Percentiles rank a stretch among this genome's conserved stretches.
Evolutionary conservation across 495 filamentous ascomycete genomes (phyloP).

Genomic region (Pyrenula aspistea): DNA sequence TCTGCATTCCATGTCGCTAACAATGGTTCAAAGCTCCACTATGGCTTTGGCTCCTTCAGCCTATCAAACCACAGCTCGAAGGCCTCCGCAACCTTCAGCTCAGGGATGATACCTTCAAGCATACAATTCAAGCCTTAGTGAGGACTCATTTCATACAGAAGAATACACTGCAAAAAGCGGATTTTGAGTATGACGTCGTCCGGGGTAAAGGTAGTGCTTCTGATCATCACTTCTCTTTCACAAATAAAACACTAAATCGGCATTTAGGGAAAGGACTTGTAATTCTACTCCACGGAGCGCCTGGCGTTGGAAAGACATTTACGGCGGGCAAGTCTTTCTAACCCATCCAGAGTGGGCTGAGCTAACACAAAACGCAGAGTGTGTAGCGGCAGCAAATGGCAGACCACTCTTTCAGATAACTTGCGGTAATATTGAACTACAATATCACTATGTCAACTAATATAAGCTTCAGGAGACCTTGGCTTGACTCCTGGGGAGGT

Average conservation of each 20-base stretch:
- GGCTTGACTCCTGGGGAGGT: slow-evolving; percentile 34
- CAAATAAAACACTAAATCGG: neutral
- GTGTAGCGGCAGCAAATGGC: slow-evolving; percentile 36
- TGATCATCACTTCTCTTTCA: neutral
- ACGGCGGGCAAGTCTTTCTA: slow-evolving; percentile 36
- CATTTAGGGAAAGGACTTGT: slow-evolving; percentile 40
- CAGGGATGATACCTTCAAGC: slow-evolving; percentile 3
- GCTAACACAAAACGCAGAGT: slow-evolving; percentile 33
- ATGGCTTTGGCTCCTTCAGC: neutral
- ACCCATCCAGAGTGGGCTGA: slow-evolving; percentile 35
- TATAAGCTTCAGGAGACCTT: slow-evolving; percentile 31
- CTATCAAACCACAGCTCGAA: neutral
- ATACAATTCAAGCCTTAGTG: slow-evolving; percentile 23
- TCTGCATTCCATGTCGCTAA: neutral
- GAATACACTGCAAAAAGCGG: slow-evolving; percentile 7
- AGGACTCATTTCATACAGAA: slow-evolving; percentile 27
- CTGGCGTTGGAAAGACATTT: slow-evolving; percentile 48
- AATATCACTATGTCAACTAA: slow-evolving; percentile 14
- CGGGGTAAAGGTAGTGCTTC: slow-evolving; percentile 24
- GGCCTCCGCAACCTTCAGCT: neutral
- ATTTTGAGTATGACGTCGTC: slow-evolving; percentile 27
- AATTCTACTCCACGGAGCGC: slow-evolving; percentile 43
- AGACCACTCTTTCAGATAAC: slow-evolving; percentile 41
- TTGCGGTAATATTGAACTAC: slow-evolving; percentile 24
- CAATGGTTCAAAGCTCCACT: neutral